Evolutionary conservation across 225 moss, liverwort and hornwort species (phyloP), one percentile per base, ranked within the genome.

Genomic region (Climacium dendroides): DNA sequence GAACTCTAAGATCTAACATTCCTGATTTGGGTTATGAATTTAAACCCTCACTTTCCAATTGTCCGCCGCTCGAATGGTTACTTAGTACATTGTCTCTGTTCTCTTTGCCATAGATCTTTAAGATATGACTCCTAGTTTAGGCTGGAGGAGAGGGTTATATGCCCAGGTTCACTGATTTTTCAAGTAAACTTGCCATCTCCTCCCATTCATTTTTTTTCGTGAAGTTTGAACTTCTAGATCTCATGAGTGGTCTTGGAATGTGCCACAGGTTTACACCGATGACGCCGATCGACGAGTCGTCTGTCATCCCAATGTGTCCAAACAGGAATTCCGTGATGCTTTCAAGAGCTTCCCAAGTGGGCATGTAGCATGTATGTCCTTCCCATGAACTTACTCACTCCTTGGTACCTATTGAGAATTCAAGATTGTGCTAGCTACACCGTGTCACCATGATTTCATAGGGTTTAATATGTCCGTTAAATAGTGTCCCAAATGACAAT

Each of bases 291-390:
- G 30, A 22, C 61, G 19, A 81, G 91, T 74, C 18, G 37, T 94
- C 47, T 94, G 94, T 71, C 92, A 94, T 70, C 91, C 92, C 18
- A 79, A 9, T 32, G 37, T 85, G 47, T 3, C 39, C 4, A 2
- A 19, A 9, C 26, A 11, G 29, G 32, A 7, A 11, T 91, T 89
- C 19, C 87, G 86, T 63, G 94, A 94, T 52, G 94, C 92, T 47
- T 94, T 81, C 86, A 94, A 94, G 86, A 94, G 94, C 85, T 94
- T 94, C 41, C 94, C 94, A 10, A 94, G 94, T 81, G 94, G 94
- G 25, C 94, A 94, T 74, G 94, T 90, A 58, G 60, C 94, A 87
- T 94, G 94, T 93, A 91, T 50, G 90, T 73, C 34, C 13, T 62
- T 72, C 30, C 15, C 58, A 57, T 41, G 53, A 53, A 70, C 26